phyloP scores from a whole-genome alignment of 257 asterid species.

The Plantago ovata region DNA sequence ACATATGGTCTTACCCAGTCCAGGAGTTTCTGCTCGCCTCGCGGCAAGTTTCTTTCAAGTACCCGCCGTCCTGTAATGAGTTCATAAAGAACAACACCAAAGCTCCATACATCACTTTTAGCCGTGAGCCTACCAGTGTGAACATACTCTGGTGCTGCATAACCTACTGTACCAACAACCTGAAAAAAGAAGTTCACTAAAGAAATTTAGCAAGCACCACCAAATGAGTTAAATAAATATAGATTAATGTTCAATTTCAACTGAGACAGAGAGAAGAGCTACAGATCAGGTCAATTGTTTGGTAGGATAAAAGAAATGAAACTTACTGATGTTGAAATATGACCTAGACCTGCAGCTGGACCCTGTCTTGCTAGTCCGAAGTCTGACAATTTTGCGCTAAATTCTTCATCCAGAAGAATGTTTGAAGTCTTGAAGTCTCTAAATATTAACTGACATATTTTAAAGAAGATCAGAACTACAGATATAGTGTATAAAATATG shows the following conservation, averaged over 20 bases:
- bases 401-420: slow-evolving; percentile 76
- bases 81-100: slow-evolving; percentile 84
- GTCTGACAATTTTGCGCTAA: slow-evolving; percentile 85
- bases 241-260: no score
- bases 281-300: slow-evolving; percentile 1
- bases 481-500: neutral
- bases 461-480: slow-evolving; percentile 5
- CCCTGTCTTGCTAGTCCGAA: slow-evolving; percentile 96
- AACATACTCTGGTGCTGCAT: slow-evolving; percentile 92
- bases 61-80: slow-evolving; percentile 91
- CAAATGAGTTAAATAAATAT: neutral
- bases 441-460: slow-evolving; percentile 62
- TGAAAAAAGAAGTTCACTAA: slow-evolving; percentile 8
- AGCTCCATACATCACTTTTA: slow-evolving; percentile 96
- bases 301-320: slow-evolving; percentile 19
- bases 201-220: neutral
- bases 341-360: slow-evolving; percentile 73
- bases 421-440: slow-evolving; percentile 93
- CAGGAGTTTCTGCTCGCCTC: slow-evolving; percentile 83
- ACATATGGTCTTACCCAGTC: slow-evolving; percentile 90
- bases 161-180: slow-evolving; percentile 92
- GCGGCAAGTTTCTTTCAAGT: slow-evolving; percentile 77
- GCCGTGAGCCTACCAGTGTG: slow-evolving; percentile 80
- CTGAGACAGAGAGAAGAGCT: neutral
- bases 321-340: slow-evolving; percentile 80